Evolutionary conservation across 2,329 filamentous ascomycete species (phyloP), one percentile per base, ranked within the genome.

Genomic region (Cladosporium colombiae): DNA sequence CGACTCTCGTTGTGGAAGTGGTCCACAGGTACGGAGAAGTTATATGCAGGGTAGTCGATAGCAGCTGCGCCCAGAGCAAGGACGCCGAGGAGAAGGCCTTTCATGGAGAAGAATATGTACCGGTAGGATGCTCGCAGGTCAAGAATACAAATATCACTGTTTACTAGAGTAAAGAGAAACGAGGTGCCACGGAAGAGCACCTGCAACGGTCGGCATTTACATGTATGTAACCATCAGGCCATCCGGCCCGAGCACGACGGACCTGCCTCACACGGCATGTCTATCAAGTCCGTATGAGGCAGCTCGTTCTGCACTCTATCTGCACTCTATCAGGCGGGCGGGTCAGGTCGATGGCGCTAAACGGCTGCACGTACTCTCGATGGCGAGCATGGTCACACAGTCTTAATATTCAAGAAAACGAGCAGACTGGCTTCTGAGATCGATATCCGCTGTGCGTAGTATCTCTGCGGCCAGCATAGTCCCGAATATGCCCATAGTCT

Each of bases 1-100:
- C 83, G 81, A 2, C 87, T 85, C 64, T 93, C 89, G 73, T 94
- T 92, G 78, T 91, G 91, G 79, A 95, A 96, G 74, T 95, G 91
- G 76, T 96, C 92, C 37, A 96, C 81, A 0, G 85, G 86, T 1
- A 85, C 82, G 0, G 83, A 82, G 65, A 88, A 74, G 68, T 84
- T 85, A 73, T 84, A 74, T 31, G 76, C 80, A 3, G 83, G 79
- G 70, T 84, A 86, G 65, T 82, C 75, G 11, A 61, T 64, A 16
- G 61, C 61, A n/a, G 60, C 33, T 16, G 25, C 50, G 13, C 50
- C 61, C 8, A 56, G 25, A 21, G 61, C 61, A 5, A 63, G n/a
- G n/a, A 37, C 50, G 25, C 50, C 50, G 11, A 55, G 3, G 23
- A 63, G 33, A 63, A 16, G 50, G 50, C 50, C 29, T 18, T 31